Evolutionary conservation across 2,329 filamentous ascomycete species (phyloP).

Genomic region (Calonectria henricotiae): DNA sequence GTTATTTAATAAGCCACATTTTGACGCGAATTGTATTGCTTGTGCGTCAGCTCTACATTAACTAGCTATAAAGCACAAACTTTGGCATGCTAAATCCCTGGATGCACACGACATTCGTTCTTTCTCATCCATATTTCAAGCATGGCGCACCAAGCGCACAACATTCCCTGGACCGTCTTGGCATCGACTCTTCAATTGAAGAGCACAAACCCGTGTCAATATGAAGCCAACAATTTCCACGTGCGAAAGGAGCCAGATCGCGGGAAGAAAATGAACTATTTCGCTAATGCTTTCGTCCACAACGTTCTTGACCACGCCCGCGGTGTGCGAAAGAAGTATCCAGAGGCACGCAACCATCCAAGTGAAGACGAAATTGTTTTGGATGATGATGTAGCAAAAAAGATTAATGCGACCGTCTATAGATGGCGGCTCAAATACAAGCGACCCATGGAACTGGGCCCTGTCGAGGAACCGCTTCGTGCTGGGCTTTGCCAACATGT

Average conservation of each 20-base stretch:
- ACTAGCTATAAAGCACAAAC: no score
- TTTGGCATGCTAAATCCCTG: background rate
- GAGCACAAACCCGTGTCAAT: conserved; percentile 29
- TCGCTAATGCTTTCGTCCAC: conserved; percentile 6
- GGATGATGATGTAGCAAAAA: background rate
- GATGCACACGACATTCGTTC: background rate
- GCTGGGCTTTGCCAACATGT: conserved; percentile 5
- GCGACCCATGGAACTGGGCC: conserved; percentile 2
- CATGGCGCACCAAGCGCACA: conserved; percentile 37
- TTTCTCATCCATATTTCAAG: background rate
- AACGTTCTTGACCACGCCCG: conserved; percentile 14
- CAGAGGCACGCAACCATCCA: background rate
- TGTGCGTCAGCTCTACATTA: no score
- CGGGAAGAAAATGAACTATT: conserved; percentile 17
- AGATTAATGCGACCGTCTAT: conserved; percentile 16
- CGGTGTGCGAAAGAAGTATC: background rate
- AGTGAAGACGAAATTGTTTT: background rate
- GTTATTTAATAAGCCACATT: no score
- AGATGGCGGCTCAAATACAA: conserved; percentile 18
- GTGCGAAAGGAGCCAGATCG: background rate
- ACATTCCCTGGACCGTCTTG: conserved; percentile 36
- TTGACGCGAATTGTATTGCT: no score
- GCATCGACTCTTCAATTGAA: conserved; percentile 36
- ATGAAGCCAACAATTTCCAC: conserved; percentile 34
- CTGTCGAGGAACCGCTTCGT: background rate